These are phyloP conservation scores for Stagonosporopsis cucurbitacearum DNA, from an alignment of 2,329 filamentous ascomycete species.

Conservation along the genomic window DNA sequence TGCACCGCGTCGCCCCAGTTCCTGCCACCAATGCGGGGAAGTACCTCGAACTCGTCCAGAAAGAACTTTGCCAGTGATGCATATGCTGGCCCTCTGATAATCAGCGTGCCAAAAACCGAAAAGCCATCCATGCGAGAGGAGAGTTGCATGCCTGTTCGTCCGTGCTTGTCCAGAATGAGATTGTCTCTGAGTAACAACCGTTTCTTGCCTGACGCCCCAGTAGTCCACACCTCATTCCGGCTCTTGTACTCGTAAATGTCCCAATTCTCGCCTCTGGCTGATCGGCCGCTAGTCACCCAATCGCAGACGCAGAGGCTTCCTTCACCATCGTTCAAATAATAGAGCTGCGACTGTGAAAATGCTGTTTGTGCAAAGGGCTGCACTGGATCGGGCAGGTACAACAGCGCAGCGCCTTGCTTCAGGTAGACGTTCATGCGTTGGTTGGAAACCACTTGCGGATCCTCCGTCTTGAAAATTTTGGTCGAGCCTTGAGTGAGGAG, in stretches of 20 bases:
- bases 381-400: slow-evolving; percentile 85
- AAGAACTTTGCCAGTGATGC: slow-evolving; percentile 74
- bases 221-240: slow-evolving; percentile 83
- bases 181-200: slow-evolving; percentile 85
- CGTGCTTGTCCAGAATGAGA: slow-evolving; percentile 70
- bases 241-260: slow-evolving; percentile 79
- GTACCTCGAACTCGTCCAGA: slow-evolving; percentile 74
- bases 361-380: slow-evolving; percentile 86
- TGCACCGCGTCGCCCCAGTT: slow-evolving; percentile 67
- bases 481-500: slow-evolving; percentile 77
- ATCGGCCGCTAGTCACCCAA: slow-evolving; percentile 91
- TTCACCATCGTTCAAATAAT: slow-evolving; percentile 62
- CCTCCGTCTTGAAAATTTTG: slow-evolving; percentile 87
- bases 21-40: slow-evolving; percentile 82
- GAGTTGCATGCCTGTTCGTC: slow-evolving; percentile 38
- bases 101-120: slow-evolving; percentile 82
- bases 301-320: slow-evolving; percentile 79
- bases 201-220: slow-evolving; percentile 46
- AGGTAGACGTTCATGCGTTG: slow-evolving; percentile 60
- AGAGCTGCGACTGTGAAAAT: slow-evolving; percentile 84
- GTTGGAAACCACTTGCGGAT: slow-evolving; percentile 53
- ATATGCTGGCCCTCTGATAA: slow-evolving; percentile 77
- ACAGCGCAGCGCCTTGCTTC: slow-evolving; percentile 58
- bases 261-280: slow-evolving; percentile 88
- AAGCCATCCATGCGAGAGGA: slow-evolving; percentile 71